phyloP scores from a whole-genome alignment of 129 eudicot genomes.

The Pulicaria dysenterica region DNA sequence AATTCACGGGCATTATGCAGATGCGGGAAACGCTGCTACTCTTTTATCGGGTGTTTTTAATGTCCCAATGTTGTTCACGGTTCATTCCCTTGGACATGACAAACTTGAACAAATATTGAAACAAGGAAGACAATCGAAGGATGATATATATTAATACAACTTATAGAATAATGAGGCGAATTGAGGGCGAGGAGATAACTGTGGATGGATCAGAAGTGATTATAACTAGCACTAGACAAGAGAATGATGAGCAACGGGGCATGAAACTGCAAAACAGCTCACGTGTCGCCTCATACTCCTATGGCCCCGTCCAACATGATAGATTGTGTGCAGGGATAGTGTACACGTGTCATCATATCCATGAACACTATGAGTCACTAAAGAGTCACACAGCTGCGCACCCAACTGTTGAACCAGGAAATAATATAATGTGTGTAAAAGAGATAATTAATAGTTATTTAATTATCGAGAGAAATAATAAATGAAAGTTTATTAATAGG shows the following conservation, averaged over 20 bases:
- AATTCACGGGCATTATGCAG: conserved; percentile 89
- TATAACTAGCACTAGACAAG: conserved; percentile 85
- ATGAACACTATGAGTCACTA: too few relatives aligned
- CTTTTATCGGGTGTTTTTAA: conserved; percentile 78
- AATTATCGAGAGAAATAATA: too few relatives aligned
- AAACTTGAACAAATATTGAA: conserved; percentile 81
- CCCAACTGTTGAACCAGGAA: too few relatives aligned
- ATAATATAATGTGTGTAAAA: too few relatives aligned
- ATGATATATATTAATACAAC: conserved; percentile 70
- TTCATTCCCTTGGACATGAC: conserved; percentile 89
- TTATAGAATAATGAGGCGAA: conserved; percentile 80
- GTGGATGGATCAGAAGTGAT: conserved; percentile 79
- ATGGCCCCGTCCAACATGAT: too few relatives aligned
- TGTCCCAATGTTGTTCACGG: conserved; percentile 90
- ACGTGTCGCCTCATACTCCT: too few relatives aligned
- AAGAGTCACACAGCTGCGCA: too few relatives aligned
- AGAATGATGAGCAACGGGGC: conserved; percentile 93
- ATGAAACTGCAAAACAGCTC: too few relatives aligned
- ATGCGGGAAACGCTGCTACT: conserved; percentile 87
- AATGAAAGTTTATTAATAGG: too few relatives aligned
- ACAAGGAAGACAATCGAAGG: conserved; percentile 77
- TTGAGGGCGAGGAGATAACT: conserved; percentile 81
- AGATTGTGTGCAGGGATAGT: too few relatives aligned
- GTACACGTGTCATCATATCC: too few relatives aligned
- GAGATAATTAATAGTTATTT: too few relatives aligned